phyloP scores from a whole-genome alignment of 257 asterid species.

The Cruciata laevipes region DNA sequence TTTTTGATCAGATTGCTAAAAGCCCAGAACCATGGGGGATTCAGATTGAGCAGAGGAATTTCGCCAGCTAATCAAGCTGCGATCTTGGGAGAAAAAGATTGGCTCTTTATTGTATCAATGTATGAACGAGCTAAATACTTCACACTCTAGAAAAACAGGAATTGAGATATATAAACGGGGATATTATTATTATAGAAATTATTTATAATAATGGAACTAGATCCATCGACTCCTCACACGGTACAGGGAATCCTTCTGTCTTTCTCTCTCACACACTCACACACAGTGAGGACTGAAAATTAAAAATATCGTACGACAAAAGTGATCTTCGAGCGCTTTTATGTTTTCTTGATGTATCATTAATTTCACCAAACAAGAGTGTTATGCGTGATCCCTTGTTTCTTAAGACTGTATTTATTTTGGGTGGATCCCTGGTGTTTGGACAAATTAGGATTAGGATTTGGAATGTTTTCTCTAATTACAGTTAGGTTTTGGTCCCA shows the following conservation, averaged over 20 bases:
- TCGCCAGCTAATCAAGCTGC: conserved; percentile 1
- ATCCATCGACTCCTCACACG: conserved; percentile 6
- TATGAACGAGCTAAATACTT: neutral
- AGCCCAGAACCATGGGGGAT: conserved; percentile 2
- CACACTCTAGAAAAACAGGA: neutral
- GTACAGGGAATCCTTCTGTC: conserved; percentile 1
- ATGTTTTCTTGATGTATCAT: neutral
- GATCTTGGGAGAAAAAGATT: conserved; percentile 3
- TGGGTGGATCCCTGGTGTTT: neutral
- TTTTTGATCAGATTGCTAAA: conserved; percentile 17
- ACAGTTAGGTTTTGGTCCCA: too few relatives aligned
- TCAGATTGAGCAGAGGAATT: neutral
- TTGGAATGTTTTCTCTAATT: neutral
- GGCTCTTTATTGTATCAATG: neutral
- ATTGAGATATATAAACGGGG: neutral
- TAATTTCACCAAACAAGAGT: neutral
- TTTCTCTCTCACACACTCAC: conserved; percentile 11
- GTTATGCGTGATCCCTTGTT: neutral
- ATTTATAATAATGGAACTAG: neutral
- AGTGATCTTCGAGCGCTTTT: conserved; percentile 11
- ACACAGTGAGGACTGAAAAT: conserved; percentile 1
- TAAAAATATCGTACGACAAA: conserved; percentile 19
- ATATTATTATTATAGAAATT: neutral
- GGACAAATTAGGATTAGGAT: neutral
- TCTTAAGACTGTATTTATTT: neutral